A percentile compares a stretch with the other conserved stretches of the same genome.
Evolutionary conservation across 2,329 filamentous ascomycete genomes (phyloP).

Genomic region (Phaeoacremonium minimum): DNA sequence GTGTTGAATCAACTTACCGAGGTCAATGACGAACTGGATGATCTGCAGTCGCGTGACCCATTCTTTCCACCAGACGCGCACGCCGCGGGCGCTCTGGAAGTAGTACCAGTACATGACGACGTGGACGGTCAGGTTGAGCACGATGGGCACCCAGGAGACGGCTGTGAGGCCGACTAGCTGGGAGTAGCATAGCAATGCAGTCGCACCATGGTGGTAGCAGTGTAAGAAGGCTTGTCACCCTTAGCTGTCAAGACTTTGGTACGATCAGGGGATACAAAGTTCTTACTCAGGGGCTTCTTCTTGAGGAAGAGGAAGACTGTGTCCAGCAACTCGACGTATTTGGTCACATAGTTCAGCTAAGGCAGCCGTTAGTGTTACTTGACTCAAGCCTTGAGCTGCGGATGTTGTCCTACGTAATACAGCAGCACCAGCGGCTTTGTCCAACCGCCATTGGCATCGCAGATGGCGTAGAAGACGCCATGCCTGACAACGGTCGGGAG

Average conservation of each 20-base stretch:
- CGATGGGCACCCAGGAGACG: constrained; percentile 93
- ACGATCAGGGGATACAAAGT: constrained; percentile 2
- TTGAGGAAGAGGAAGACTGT: constrained; percentile 97
- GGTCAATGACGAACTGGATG: constrained; percentile 93
- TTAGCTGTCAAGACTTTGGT: constrained; percentile 20
- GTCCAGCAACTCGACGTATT: constrained; percentile 93
- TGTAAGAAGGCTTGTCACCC: constrained; percentile 76
- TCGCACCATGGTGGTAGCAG: constrained; percentile 98
- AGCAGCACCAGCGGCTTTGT: constrained; percentile 88
- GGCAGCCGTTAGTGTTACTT: constrained; percentile 29
- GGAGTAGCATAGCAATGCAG: constrained; percentile 94
- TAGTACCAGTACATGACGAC: constrained; percentile 99
- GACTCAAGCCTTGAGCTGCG: not conserved
- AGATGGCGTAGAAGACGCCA: constrained; percentile 88
- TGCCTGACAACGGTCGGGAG: constrained; percentile 75
- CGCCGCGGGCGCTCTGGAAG: constrained; percentile 95
- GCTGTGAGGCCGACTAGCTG: constrained; percentile 90
- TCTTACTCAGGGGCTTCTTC: constrained; percentile 92
- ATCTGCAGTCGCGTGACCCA: constrained; percentile 98
- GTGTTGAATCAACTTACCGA: constrained; percentile 56
- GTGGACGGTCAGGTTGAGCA: constrained; percentile 87
- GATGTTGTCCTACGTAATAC: constrained; percentile 77
- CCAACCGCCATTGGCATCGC: constrained; percentile 78
- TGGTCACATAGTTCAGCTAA: constrained; percentile 95
- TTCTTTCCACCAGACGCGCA: constrained; percentile 99